A percentile compares a stretch with the other conserved stretches of the same genome.
Conservation (phyloP, 768 basidiomycete species). For the Candolleomyces efflorescens region DNA sequence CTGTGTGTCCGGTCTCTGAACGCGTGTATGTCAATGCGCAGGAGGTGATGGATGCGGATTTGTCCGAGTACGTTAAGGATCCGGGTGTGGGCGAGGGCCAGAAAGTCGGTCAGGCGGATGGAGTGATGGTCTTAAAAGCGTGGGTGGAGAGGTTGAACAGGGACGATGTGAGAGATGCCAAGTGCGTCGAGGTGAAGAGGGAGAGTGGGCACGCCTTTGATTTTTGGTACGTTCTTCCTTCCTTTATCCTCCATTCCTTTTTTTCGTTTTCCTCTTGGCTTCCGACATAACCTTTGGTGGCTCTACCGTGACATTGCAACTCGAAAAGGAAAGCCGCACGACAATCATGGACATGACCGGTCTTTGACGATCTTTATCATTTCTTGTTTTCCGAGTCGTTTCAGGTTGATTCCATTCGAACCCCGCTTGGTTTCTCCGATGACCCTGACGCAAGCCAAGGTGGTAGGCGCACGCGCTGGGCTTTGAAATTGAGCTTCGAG, state of each 20-base stretch:
- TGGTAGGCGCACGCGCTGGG: too few species aligned
- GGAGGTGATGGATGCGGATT: slow-evolving; percentile 9
- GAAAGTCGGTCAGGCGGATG: slow-evolving; percentile 19
- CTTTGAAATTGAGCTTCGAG: too few species aligned
- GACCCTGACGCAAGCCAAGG: too few species aligned
- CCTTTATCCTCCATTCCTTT: neutral
- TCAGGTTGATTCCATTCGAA: too few species aligned
- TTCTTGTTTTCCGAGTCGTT: too few species aligned
- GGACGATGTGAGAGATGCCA: slow-evolving; percentile 38
- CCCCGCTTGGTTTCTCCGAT: too few species aligned
- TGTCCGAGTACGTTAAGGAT: neutral
- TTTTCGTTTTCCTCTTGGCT: neutral
- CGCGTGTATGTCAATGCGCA: slow-evolving; percentile 1
- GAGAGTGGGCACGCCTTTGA: slow-evolving; percentile 42
- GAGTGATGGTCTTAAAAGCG: slow-evolving; percentile 32
- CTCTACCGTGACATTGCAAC: too few species aligned
- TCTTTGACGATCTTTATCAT: too few species aligned
- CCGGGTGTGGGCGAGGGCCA: neutral
- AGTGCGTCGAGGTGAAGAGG: slow-evolving; percentile 44
- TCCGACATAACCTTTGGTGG: too few species aligned
- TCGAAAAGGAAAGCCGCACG: too few species aligned
- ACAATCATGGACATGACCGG: too few species aligned
- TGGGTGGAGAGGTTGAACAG: slow-evolving; percentile 45
- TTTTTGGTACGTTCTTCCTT: slow-evolving; percentile 39
- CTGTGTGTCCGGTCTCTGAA: neutral